Conservation (phyloP, 441 rosid genomes). For the Bocquillonia castaneifolia region DNA sequence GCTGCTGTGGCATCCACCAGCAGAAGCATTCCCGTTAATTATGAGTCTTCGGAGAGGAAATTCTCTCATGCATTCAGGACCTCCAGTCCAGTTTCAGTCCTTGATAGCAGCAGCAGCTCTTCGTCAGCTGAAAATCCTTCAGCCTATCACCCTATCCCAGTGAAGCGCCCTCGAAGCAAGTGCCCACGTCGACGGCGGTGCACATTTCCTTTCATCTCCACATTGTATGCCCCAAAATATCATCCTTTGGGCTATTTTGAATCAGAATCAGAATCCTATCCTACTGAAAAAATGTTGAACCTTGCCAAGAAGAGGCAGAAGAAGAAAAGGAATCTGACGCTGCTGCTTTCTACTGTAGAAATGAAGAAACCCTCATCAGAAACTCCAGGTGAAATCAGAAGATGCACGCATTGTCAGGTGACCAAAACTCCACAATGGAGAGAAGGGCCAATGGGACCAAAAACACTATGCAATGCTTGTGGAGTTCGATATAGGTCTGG, state of each 20-base stretch:
- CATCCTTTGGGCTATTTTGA: constrained; percentile 26
- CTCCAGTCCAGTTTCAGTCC: constrained; percentile 74
- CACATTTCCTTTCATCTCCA: constrained; percentile 27
- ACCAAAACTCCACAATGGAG: constrained; percentile 95
- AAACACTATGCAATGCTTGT: constrained; percentile 92
- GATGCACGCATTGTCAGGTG: constrained; percentile 76
- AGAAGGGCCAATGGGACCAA: constrained; percentile 91
- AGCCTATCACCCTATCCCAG: constrained; percentile 34
- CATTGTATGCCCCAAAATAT: constrained; percentile 21
- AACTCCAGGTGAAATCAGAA: constrained; percentile 29
- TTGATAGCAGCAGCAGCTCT: constrained; percentile 54
- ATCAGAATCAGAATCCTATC: constrained; percentile 34
- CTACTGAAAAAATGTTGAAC: constrained; percentile 27
- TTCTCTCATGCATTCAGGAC: constrained; percentile 40
- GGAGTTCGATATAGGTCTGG: constrained; percentile 90
- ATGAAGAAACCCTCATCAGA: constrained; percentile 24
- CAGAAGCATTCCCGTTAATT: constrained; percentile 22
- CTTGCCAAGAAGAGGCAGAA: constrained; percentile 41
- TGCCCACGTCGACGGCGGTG: constrained; percentile 40
- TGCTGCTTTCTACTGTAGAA: constrained; percentile 31
- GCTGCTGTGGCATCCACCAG: constrained; percentile 38
- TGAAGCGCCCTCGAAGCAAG: constrained; percentile 80
- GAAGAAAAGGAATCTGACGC: constrained; percentile 32
- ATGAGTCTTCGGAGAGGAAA: constrained; percentile 37
- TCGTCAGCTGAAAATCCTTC: constrained; percentile 48